These are phyloP conservation scores for Pythium guiyangense DNA, from an alignment of 352 stramenopile genomes.

Conservation along the genomic window DNA sequence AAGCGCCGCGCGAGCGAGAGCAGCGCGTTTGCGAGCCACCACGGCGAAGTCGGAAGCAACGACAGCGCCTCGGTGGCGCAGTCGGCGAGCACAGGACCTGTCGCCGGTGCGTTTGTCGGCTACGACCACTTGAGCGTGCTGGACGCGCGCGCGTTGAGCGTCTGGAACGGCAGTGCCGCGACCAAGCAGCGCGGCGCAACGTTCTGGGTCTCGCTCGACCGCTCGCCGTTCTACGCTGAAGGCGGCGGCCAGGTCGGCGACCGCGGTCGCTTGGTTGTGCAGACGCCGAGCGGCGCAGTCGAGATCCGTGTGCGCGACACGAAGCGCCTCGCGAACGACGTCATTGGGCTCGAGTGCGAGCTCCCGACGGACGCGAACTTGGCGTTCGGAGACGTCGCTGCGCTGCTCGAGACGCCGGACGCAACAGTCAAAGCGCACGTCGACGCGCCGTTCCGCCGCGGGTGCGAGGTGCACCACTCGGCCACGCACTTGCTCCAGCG, in stretches of 20 bases:
- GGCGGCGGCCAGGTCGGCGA: constrained; percentile 76
- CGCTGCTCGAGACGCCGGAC: constrained; percentile 7
- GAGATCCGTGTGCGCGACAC: constrained; percentile 39
- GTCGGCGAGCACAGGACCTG: background rate
- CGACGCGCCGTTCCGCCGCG: constrained; percentile 40
- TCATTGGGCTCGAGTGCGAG: constrained; percentile 40
- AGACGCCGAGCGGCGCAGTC: constrained; percentile 6
- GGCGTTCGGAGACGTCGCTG: constrained; percentile 23
- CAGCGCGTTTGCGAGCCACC: constrained; percentile 30
- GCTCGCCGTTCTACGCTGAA: constrained; percentile 78
- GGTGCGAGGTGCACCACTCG: constrained; percentile 66
- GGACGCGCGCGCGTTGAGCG: constrained; percentile 30
- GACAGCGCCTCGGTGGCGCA: too few relatives aligned
- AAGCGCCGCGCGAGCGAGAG: constrained; percentile 42
- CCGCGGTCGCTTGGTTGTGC: constrained; percentile 30
- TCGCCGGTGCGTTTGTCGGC: constrained; percentile 38
- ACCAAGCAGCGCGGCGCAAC: background rate
- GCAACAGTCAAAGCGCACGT: constrained; percentile 35
- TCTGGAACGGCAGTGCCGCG: too few relatives aligned
- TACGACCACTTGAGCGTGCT: constrained; percentile 45
- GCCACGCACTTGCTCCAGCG: constrained; percentile 62
- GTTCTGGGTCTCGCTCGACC: constrained; percentile 45
- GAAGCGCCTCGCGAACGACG: constrained; percentile 33
- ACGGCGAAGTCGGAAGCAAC: constrained; percentile 6
- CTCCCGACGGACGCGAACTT: constrained; percentile 24